phyloP scores from a whole-genome alignment of 768 basidiomycete genomes.

The Leccinum broughii region DNA sequence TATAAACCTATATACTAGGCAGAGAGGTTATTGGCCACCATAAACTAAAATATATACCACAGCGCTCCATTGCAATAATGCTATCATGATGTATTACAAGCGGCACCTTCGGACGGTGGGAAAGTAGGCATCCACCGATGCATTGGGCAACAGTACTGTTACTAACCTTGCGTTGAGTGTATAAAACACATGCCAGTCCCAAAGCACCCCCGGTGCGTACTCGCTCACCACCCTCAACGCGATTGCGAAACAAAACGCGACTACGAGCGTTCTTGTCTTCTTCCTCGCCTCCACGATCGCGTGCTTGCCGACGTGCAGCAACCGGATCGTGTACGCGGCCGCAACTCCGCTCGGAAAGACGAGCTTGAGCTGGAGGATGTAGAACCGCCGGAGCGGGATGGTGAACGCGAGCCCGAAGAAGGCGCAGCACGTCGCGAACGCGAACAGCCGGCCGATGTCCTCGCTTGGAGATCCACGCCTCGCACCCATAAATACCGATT shows the following conservation, averaged over 20 bases:
- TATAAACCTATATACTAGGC: too few relatives aligned
- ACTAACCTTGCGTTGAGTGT: neutral
- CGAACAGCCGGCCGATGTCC: slow-evolving; percentile 1
- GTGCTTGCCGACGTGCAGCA: neutral
- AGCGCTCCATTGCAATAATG: too few relatives aligned
- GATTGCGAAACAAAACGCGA: neutral
- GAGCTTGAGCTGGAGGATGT: slow-evolving; percentile 1
- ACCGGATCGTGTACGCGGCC: slow-evolving; percentile 1
- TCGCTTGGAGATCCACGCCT: slow-evolving; percentile 13
- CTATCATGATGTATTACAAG: too few relatives aligned
- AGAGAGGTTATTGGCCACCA: too few relatives aligned
- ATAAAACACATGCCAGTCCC: slow-evolving; percentile 5
- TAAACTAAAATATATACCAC: too few relatives aligned
- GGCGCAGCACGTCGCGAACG: neutral
- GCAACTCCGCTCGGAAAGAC: slow-evolving; percentile 2
- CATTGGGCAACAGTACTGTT: too few relatives aligned
- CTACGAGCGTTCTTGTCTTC: neutral
- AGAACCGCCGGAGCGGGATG: slow-evolving; percentile 1
- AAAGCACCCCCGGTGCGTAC: neutral
- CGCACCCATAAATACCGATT: neutral
- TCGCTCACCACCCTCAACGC: neutral
- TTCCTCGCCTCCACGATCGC: neutral
- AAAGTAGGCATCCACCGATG: too few relatives aligned
- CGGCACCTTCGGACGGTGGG: too few relatives aligned
- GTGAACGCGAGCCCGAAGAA: slow-evolving; percentile 3